phyloP scores from a whole-genome alignment of 2,329 filamentous ascomycete species.

The Stemphylium vesicarium region DNA sequence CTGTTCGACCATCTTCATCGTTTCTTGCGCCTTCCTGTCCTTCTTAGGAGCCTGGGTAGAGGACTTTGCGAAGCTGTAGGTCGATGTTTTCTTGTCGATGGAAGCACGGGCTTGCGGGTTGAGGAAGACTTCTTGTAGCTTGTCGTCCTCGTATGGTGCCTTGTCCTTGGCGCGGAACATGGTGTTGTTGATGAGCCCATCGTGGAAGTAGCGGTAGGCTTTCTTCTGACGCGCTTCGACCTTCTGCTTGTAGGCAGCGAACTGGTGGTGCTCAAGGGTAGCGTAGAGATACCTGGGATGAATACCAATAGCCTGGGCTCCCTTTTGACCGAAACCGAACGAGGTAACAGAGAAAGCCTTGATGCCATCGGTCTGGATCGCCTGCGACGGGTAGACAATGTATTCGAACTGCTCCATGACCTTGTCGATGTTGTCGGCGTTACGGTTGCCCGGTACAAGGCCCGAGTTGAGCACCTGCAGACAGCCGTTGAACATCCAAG shows the following conservation, averaged over 20 bases:
- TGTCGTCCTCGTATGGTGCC: constrained; percentile 86
- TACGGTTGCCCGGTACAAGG: constrained; percentile 94
- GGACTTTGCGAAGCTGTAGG: constrained; percentile 70
- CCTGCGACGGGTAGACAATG: constrained; percentile 94
- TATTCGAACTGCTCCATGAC: constrained; percentile 98
- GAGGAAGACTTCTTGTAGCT: constrained; percentile 86
- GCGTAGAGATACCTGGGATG: constrained; percentile 96
- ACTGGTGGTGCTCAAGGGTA: constrained; percentile 86
- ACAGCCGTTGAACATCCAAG: constrained; percentile 99
- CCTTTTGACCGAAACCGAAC: constrained; percentile 99
- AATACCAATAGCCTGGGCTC: constrained; percentile 94
- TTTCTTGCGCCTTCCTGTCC: constrained; percentile 63
- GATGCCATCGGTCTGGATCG: constrained; percentile 95
- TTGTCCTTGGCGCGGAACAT: constrained; percentile 95
- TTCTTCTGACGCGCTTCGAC: constrained; percentile 96
- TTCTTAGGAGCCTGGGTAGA: constrained; percentile 67
- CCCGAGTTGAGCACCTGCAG: constrained; percentile 94
- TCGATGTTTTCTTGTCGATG: constrained; percentile 83
- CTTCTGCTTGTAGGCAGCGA: constrained; percentile 82
- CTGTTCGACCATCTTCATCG: constrained; percentile 76
- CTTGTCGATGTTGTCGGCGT: constrained; percentile 96
- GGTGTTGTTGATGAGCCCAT: constrained; percentile 96
- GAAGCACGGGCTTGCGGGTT: constrained; percentile 90
- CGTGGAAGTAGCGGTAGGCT: constrained; percentile 98
- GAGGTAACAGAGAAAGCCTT: constrained; percentile 99